Evolutionary conservation across 2,329 filamentous ascomycete genomes (phyloP).

Genomic region (Dothiorella sarmentorum): DNA sequence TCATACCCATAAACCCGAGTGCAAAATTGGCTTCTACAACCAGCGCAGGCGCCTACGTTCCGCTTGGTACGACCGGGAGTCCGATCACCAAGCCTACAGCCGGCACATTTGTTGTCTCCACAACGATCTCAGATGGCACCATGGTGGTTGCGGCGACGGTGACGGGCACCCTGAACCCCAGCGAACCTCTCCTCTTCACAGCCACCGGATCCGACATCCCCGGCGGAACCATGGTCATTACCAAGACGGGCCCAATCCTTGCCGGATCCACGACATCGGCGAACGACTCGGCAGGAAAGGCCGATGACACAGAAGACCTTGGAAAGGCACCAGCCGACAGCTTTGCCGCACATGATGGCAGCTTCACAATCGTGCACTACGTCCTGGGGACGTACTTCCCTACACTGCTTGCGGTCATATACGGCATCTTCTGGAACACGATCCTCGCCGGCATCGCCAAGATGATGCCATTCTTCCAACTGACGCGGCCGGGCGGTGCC

Average conservation of each 20-base stretch:
- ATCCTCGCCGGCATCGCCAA: constrained; percentile 16
- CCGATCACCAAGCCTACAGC: neutral
- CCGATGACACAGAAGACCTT: neutral
- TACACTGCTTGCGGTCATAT: constrained; percentile 12
- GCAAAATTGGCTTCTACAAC: neutral
- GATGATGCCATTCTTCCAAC: constrained; percentile 10
- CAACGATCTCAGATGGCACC: neutral
- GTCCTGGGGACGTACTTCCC: constrained; percentile 17
- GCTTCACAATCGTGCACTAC: constrained; percentile 19
- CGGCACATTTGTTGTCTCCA: neutral
- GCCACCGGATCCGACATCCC: neutral
- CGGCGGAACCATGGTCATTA: neutral
- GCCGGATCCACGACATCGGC: neutral
- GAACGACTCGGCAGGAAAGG: neutral
- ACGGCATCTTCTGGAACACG: constrained; percentile 15
- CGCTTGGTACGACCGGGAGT: neutral
- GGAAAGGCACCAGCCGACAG: neutral
- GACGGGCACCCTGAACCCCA: neutral
- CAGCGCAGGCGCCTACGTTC: neutral
- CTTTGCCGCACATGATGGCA: neutral
- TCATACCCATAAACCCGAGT: neutral
- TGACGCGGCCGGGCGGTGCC: neutral
- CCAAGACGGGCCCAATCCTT: neutral
- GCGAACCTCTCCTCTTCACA: neutral
- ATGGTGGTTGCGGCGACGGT: neutral